Conservation (phyloP, 768 basidiomycete species). For the Pleurotus sapidus region DNA sequence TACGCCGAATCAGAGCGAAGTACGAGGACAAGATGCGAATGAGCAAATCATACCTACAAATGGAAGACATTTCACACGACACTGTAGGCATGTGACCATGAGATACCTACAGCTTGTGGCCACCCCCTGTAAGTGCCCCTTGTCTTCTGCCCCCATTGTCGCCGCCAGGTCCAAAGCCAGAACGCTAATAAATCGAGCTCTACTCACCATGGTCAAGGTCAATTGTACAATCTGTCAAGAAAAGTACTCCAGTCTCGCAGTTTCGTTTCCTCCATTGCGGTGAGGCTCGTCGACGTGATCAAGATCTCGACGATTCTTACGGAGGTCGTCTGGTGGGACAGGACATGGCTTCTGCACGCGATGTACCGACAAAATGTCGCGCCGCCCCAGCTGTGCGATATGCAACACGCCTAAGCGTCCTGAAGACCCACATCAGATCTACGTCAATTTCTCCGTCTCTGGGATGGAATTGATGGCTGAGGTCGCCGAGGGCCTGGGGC, state of each 20-base stretch:
- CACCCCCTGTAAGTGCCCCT: too few relatives aligned
- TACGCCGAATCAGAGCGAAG: too few relatives aligned
- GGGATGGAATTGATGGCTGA: slow-evolving; percentile 2
- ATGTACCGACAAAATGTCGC: neutral
- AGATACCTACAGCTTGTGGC: too few relatives aligned
- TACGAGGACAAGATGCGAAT: too few relatives aligned
- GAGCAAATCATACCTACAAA: too few relatives aligned
- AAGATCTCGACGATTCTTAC: neutral
- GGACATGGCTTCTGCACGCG: slow-evolving; percentile 1
- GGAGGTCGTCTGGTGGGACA: neutral
- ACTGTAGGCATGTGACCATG: too few relatives aligned
- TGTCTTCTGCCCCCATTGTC: too few relatives aligned
- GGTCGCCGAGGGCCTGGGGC: neutral
- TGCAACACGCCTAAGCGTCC: neutral
- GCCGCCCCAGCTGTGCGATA: neutral
- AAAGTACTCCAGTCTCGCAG: neutral
- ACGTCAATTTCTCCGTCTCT: neutral
- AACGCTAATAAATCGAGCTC: too few relatives aligned
- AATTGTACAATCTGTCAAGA: slow-evolving; percentile 3
- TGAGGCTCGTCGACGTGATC: neutral
- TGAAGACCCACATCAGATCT: neutral
- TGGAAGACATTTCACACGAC: too few relatives aligned
- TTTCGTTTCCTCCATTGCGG: slow-evolving; percentile 4
- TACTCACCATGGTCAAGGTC: slow-evolving; percentile 1
- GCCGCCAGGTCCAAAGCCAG: too few relatives aligned